Percentiles rank a stretch among this genome's conserved stretches.
These are phyloP conservation scores for Diplocarpon rosae DNA, from an alignment of 2,329 filamentous ascomycete species.

Conservation along the genomic window DNA sequence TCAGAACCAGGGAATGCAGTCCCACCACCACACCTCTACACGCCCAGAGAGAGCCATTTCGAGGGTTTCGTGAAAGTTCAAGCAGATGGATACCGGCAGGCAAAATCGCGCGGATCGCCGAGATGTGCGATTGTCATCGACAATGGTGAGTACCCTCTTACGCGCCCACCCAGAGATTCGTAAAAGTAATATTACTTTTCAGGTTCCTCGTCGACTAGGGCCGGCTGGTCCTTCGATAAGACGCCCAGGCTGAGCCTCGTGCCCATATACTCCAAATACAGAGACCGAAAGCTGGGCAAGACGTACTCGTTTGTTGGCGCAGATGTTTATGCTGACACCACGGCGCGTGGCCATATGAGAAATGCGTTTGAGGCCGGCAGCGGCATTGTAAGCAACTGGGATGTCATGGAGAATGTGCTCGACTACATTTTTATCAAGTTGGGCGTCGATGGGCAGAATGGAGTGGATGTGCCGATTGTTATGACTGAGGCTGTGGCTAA, in stretches of 20 bases:
- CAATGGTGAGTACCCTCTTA: constrained; percentile 56
- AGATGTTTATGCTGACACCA: constrained; percentile 92
- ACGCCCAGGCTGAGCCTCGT: constrained; percentile 70
- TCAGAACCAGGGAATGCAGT: constrained; percentile 35
- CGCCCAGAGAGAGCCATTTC: constrained; percentile 51
- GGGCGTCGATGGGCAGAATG: constrained; percentile 66
- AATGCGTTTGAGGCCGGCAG: constrained; percentile 85
- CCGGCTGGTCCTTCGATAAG: constrained; percentile 90
- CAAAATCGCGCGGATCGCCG: constrained; percentile 42
- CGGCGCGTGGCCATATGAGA: constrained; percentile 79
- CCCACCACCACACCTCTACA: constrained; percentile 45
- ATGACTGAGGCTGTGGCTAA: constrained; percentile 96
- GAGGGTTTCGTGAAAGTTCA: constrained; percentile 43
- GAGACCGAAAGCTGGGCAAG: constrained; percentile 85
- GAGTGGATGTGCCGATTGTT: constrained; percentile 78
- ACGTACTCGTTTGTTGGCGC: constrained; percentile 86
- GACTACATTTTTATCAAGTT: constrained; percentile 94
- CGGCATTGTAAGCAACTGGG: constrained; percentile 93
- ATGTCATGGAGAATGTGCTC: constrained; percentile 87
- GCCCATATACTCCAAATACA: constrained; percentile 88
- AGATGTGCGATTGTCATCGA: constrained; percentile 87
- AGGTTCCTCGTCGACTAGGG: constrained; percentile 84
- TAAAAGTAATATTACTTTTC: constrained; percentile 10
- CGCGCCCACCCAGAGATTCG: constrained; percentile 5
- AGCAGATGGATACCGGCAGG: constrained; percentile 54